These are phyloP conservation scores for Phytophthora foliorum DNA, from an alignment of 352 stramenopile species.

Conservation along the genomic window DNA sequence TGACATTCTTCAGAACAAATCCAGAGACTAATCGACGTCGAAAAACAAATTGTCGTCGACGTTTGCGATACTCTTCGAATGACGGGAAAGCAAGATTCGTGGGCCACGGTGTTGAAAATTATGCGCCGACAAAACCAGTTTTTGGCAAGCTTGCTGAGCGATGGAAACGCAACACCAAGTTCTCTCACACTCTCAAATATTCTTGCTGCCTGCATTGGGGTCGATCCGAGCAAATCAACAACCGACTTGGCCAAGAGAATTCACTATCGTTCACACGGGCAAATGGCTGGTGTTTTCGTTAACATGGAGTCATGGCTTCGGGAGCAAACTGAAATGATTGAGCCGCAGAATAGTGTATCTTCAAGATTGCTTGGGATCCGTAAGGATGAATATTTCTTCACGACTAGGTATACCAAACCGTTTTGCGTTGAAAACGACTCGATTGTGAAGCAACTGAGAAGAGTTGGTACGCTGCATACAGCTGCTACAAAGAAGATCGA, in stretches of 20 bases:
- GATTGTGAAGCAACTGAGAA: conserved; percentile 49
- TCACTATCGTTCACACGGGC: conserved; percentile 33
- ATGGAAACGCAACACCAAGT: conserved; percentile 2
- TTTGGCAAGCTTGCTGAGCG: conserved; percentile 27
- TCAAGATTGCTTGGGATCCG: not conserved
- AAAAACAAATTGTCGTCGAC: conserved; percentile 47
- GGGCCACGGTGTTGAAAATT: not conserved
- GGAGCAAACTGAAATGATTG: conserved; percentile 27
- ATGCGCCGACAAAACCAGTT: conserved; percentile 30
- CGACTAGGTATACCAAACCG: conserved; percentile 29
- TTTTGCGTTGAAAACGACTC: conserved; percentile 54
- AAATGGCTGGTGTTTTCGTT: conserved; percentile 43
- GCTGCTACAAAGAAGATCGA: conserved; percentile 41
- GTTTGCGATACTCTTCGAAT: conserved; percentile 28
- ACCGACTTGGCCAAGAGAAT: conserved; percentile 1
- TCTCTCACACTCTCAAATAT: conserved; percentile 28
- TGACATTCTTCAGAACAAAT: conserved; percentile 37
- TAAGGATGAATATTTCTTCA: conserved; percentile 4
- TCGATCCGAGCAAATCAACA: conserved; percentile 1
- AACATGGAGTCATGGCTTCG: conserved; percentile 45
- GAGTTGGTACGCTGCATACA: not conserved
- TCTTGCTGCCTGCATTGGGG: conserved; percentile 34
- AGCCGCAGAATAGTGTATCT: conserved; percentile 9
- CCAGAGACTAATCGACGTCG: conserved; percentile 42
- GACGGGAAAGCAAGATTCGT: not conserved